Percentiles rank a stretch among this genome's conserved stretches.
phyloP scores from a whole-genome alignment of 2,329 filamentous ascomycete genomes.

The Metarhizium album region DNA sequence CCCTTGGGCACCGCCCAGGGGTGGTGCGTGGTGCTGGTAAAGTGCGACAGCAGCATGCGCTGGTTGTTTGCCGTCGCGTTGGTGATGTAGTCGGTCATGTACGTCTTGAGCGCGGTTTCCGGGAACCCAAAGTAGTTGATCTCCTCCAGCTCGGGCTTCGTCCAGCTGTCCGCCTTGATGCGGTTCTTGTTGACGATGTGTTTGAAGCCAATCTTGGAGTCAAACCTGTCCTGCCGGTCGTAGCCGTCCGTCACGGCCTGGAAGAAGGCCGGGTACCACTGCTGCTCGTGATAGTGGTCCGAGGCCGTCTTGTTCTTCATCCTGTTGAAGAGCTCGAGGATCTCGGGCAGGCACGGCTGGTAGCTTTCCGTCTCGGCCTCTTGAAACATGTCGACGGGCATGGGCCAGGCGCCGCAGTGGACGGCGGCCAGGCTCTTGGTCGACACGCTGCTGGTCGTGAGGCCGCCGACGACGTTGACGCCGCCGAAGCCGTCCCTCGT shows the following conservation, averaged over 20 bases:
- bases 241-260: conserved; percentile 20
- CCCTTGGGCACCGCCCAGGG: conserved; percentile 17
- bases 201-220: conserved; percentile 12
- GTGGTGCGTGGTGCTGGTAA: conserved; percentile 24
- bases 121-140: conserved; percentile 23
- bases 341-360: conserved; percentile 32
- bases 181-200: conserved; percentile 11
- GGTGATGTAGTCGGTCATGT: conserved; percentile 19
- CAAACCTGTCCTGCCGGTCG: conserved; percentile 18
- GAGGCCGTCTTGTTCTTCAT: conserved; percentile 9
- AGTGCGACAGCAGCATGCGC: conserved; percentile 21
- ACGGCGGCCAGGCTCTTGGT: conserved; percentile 30
- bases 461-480: conserved; percentile 26
- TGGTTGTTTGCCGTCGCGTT: conserved; percentile 17
- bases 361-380: conserved; percentile 32
- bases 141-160: conserved; percentile 10
- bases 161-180: conserved; percentile 5
- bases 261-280: conserved; percentile 21
- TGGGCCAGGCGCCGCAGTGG: conserved; percentile 29
- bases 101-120: conserved; percentile 18
- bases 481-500: conserved; percentile 23
- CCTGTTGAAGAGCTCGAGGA: conserved; percentile 20
- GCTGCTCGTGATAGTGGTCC: conserved; percentile 13
- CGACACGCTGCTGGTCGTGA: conserved; percentile 31
- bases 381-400: conserved; percentile 29